Percentiles rank a stretch among this genome's conserved stretches.
Conservation (phyloP, 2,329 filamentous ascomycete species). For the Penicillium glabrum region DNA sequence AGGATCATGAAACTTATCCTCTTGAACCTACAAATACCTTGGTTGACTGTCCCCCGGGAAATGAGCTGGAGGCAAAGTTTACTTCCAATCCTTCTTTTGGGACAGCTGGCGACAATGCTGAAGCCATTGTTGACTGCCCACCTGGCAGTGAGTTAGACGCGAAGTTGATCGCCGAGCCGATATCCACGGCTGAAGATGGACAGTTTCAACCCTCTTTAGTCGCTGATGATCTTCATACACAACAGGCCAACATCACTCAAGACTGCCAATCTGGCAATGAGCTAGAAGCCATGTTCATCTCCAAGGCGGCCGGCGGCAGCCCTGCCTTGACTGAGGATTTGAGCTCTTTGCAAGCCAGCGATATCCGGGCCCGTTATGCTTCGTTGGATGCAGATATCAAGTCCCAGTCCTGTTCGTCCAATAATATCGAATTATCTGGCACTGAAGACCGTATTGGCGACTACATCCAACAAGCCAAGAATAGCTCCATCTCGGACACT, state of each 20-base stretch:
- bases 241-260: constrained; percentile 3
- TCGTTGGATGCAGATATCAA: neutral
- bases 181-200: neutral
- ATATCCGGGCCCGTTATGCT: constrained; percentile 12
- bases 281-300: constrained; percentile 8
- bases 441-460: constrained; percentile 11
- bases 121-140: constrained; percentile 9
- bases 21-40: neutral
- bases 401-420: neutral
- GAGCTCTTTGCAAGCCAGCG: constrained; percentile 2
- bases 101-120: neutral
- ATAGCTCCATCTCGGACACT: neutral
- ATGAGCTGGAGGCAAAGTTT: constrained; percentile 11
- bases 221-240: neutral
- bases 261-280: constrained; percentile 14
- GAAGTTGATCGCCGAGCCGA: neutral
- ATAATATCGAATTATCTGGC: neutral
- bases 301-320: constrained; percentile 1
- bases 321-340: constrained; percentile 1
- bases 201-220: neutral
- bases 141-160: constrained; percentile 18
- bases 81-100: constrained; percentile 4
- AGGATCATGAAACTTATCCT: neutral
- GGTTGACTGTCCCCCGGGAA: constrained; percentile 9
- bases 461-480: constrained; percentile 4